A percentile compares a stretch with the other conserved stretches of the same genome.
phyloP scores from a whole-genome alignment of 2,329 filamentous ascomycete species.

The Fusarium transvaalense region DNA sequence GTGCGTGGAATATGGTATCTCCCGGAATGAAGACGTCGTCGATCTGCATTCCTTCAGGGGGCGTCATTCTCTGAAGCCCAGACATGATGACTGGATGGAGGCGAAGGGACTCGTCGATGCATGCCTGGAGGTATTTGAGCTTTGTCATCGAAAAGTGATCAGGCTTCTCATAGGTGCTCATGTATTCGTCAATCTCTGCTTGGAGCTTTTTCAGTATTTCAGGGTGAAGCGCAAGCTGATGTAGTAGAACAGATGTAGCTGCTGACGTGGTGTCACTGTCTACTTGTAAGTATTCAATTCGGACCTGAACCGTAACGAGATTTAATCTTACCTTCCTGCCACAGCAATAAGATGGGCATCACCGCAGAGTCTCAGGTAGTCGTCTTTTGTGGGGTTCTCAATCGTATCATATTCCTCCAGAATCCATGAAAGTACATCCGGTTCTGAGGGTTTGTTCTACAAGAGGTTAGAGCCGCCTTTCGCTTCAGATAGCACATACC shows the following conservation, averaged over 20 bases:
- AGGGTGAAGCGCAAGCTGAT: constrained; percentile 5
- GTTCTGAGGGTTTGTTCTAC: constrained; percentile 10
- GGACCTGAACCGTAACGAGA: accelerated
- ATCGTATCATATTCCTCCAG: constrained; percentile 10
- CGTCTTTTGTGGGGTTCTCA: neutral
- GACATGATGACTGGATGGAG: constrained; percentile 29
- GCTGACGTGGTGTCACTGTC: constrained; percentile 34
- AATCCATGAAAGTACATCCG: constrained; percentile 18
- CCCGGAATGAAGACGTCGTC: constrained; percentile 18
- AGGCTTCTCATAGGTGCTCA: neutral
- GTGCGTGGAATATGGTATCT: neutral
- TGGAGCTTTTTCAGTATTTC: neutral
- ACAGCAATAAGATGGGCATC: constrained; percentile 6
- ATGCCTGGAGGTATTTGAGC: constrained; percentile 34
- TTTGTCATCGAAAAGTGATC: constrained; percentile 7
- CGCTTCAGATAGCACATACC: neutral
- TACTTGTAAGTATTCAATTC: neutral
- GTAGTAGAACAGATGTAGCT: constrained; percentile 14
- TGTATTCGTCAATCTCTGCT: constrained; percentile 29
- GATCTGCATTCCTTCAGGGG: constrained; percentile 8
- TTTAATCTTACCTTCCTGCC: constrained; percentile 7
- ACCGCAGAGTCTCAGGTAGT: neutral
- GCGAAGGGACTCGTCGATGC: constrained; percentile 38
- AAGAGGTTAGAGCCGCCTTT: accelerated
- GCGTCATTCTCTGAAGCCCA: constrained; percentile 19